Evolutionary conservation across 2,329 filamentous ascomycete genomes (phyloP), one percentile per base, ranked within the genome.

Genomic region (Penicillium sp.): DNA sequence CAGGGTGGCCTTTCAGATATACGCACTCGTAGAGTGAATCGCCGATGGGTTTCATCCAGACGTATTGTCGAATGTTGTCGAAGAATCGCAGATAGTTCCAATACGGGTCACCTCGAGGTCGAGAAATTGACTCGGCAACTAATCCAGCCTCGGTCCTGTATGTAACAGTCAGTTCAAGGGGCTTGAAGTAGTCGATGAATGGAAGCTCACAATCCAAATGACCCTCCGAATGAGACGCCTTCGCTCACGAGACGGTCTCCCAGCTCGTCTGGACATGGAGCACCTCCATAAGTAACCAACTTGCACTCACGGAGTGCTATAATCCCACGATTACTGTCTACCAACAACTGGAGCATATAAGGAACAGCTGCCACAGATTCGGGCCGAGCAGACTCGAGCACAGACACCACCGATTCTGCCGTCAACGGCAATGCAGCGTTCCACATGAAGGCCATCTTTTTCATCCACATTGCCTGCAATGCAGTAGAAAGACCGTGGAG

Each of bases 11-110:
- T 11, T 54, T 38, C 3, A 70, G 55, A 36, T 69, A 69, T 5
- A 69, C 67, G 8, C 62, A 66, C 42, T 70, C 68, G 16, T 61
- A 70, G 0, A 70, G 57, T 0, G 49, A 42, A 0, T 58, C 48
- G 0, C 59, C 56, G 4, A 69, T 44, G 0, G 70, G 69, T 41
- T 70, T 70, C 66, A 76, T 76, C 54, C 62, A 61, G 43, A 76
- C 65, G 48, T 73, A 71, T 1, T 66, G 54, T 5, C 53, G 57
- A 10, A 76, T 58, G 42, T 69, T 70, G 14, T 68, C 66, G 36
- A 72, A 75, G 16, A 72, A 71, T 13, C 66, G 62, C 43, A 77
- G 51, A 51, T 76, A 77, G 27, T 73, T 69, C 75, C 75, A 77
- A n/a, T 68, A 63, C 13, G 71, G 67, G 41, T 75, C 72, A 2